Evolutionary conservation across 164 flowering plant species (phyloP).

Genomic region (Aristolochia californica): DNA sequence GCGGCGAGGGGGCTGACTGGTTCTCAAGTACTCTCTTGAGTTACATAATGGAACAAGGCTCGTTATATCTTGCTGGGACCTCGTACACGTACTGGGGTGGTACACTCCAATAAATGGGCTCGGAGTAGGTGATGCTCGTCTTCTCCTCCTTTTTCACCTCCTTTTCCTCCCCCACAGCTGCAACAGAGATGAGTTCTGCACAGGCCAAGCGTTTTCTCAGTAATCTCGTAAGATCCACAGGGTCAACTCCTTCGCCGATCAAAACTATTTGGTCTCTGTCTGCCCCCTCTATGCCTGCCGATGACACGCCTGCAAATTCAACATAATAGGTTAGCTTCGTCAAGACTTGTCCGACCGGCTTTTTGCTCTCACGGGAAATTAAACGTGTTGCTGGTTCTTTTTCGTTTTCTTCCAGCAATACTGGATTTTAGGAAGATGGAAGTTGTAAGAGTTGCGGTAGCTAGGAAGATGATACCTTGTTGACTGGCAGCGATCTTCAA

Average conservation of each 20-base stretch:
- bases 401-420: too few species aligned
- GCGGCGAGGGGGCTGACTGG: too few species aligned
- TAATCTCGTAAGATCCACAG: neutral
- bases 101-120: neutral
- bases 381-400: neutral
- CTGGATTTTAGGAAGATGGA: neutral
- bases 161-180: constrained; percentile 5
- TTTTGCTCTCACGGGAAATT: neutral
- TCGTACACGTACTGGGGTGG: neutral
- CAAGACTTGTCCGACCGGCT: neutral
- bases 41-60: constrained; percentile 1
- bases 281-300: neutral
- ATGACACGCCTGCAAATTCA: neutral
- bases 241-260: constrained; percentile 2
- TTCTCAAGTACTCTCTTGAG: too few species aligned
- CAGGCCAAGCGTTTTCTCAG: constrained; percentile 5
- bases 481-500: neutral
- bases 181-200: constrained; percentile 1
- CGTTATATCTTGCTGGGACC: too few species aligned
- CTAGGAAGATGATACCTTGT: neutral
- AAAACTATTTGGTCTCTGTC: constrained; percentile 2
- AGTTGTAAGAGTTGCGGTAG: neutral
- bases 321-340: neutral
- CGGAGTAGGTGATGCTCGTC: neutral
- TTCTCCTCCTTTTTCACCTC: neutral